Evolutionary conservation across 2,329 filamentous ascomycete genomes (phyloP), one percentile per base, ranked within the genome.

Genomic region (Exophiala bonariae): DNA sequence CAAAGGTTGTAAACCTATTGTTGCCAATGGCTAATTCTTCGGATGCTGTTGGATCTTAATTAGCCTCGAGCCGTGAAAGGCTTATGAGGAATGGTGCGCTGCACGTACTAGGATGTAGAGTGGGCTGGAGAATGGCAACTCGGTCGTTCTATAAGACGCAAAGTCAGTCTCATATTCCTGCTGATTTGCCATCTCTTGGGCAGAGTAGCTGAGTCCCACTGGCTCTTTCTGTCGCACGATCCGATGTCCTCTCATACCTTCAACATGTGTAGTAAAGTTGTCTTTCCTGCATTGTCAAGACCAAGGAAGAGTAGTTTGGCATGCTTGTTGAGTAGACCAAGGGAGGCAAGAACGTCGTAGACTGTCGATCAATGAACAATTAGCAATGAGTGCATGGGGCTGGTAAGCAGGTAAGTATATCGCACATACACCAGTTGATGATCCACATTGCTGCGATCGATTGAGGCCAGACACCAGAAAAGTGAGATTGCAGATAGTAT

Each of bases 261-360:
- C 72, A 96, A 73, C 90, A 96, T 95, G 74, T 96, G 90, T 66
- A 96, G 76, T 61, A 96, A 77, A 35, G 90, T 95, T 44, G 90
- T 96, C 80, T 96, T 95, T 73, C 90, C 90, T 41, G 90, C 90
- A 75, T 95, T 95, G 70, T 95, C 90, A 54, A 96, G 85, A 61
- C 90, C 90, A 56, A 96, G 83, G 76, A 96, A 95, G 49, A 95
- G 81, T 50, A 96, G 82, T 81, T 96, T 96, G 64, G 89, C 90
- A 71, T 95, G 89, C 81, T 96, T 96, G 82, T 96, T 96, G 59
- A 92, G 78, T 64, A 96, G 80, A 62, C 90, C 90, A 56, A 96
- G 80, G 58, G 83, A 88, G 63, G 90, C 87, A 64, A 96, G 83
- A 62, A 95, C 77, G 76, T 95, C 89, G 80, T 89, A 95, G 74